phyloP scores from a whole-genome alignment of 2,329 filamentous ascomycete species.

The Aureobasidium lini region DNA sequence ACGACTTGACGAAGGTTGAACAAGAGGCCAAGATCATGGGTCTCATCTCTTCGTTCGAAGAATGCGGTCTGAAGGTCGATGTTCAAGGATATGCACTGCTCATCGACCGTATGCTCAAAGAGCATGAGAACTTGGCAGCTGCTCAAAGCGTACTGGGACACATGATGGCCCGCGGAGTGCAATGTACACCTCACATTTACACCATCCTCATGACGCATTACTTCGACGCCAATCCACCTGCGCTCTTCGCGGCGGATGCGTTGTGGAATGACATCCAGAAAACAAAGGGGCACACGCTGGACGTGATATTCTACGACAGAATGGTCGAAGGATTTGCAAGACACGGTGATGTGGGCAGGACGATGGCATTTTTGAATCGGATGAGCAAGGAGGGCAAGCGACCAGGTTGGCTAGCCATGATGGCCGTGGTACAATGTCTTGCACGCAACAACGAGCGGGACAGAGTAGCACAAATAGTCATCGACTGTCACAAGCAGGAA shows the following conservation, averaged over 20 bases:
- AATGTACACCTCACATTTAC: slow-evolving; percentile 59
- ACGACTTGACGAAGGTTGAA: slow-evolving; percentile 36
- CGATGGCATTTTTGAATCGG: slow-evolving; percentile 35
- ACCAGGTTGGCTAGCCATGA: slow-evolving; percentile 37
- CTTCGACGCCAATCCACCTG: slow-evolving; percentile 45
- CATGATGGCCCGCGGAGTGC: slow-evolving; percentile 49
- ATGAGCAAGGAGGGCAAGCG: slow-evolving; percentile 34
- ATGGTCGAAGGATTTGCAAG: slow-evolving; percentile 60
- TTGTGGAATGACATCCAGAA: slow-evolving; percentile 46
- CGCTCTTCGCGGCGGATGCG: slow-evolving; percentile 51
- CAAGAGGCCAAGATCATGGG: slow-evolving; percentile 46
- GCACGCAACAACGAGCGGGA: slow-evolving; percentile 30
- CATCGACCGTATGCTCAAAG: slow-evolving; percentile 55
- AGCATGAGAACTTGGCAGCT: slow-evolving; percentile 38
- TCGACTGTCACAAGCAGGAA: slow-evolving; percentile 29
- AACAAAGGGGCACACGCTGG: slow-evolving; percentile 27
- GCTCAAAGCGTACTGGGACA: slow-evolving; percentile 55
- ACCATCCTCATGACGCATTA: slow-evolving; percentile 65
- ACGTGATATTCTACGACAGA: slow-evolving; percentile 61
- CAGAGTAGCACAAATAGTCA: slow-evolving; percentile 28
- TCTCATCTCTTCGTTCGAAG: slow-evolving; percentile 52
- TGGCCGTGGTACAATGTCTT: slow-evolving; percentile 32
- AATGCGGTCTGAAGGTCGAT: slow-evolving; percentile 52
- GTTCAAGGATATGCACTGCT: slow-evolving; percentile 60
- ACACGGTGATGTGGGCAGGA: slow-evolving; percentile 38